Conservation (phyloP, 768 basidiomycete genomes). For the Kwoniella heveanensis region DNA sequence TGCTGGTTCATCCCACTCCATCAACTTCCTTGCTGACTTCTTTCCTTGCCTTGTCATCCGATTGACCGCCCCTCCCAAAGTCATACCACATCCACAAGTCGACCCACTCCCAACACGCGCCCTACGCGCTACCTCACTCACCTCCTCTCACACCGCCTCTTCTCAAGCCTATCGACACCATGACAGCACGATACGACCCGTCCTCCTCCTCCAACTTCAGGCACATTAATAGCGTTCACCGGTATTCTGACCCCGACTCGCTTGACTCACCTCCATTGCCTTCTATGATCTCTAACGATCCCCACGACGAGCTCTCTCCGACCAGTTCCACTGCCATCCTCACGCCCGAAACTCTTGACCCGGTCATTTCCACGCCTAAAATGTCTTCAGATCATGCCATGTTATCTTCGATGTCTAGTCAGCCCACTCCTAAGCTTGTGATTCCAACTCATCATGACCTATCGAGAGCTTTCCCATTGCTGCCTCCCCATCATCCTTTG, state of each 20-base stretch:
- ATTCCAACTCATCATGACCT: conserved; percentile 15
- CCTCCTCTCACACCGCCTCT: conserved; percentile 14
- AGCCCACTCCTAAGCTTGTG: conserved; percentile 28
- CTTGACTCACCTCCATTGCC: conserved; percentile 30
- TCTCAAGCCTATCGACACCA: conserved; percentile 8
- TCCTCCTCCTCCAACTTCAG: background rate
- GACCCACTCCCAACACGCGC: background rate
- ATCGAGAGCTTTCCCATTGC: conserved; percentile 30
- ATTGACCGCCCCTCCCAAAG: background rate
- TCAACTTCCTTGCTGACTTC: background rate
- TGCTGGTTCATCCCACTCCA: background rate
- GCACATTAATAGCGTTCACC: background rate
- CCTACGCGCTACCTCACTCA: conserved; percentile 8
- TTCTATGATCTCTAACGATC: conserved; percentile 24
- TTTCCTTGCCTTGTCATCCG: too few species aligned
- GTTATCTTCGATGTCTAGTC: conserved; percentile 24
- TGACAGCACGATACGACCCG: conserved; percentile 4
- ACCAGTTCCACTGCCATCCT: conserved; percentile 18
- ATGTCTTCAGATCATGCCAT: conserved; percentile 32
- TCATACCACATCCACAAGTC: background rate
- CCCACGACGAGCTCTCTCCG: conserved; percentile 28
- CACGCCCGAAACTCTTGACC: conserved; percentile 19
- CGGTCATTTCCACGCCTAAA: conserved; percentile 10
- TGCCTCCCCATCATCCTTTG: conserved; percentile 41
- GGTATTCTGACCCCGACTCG: background rate